A percentile compares a stretch with the other conserved stretches of the same genome.
Evolutionary conservation across 2,329 filamentous ascomycete genomes (phyloP).

Genomic region (Apiospora rasikravindrae): DNA sequence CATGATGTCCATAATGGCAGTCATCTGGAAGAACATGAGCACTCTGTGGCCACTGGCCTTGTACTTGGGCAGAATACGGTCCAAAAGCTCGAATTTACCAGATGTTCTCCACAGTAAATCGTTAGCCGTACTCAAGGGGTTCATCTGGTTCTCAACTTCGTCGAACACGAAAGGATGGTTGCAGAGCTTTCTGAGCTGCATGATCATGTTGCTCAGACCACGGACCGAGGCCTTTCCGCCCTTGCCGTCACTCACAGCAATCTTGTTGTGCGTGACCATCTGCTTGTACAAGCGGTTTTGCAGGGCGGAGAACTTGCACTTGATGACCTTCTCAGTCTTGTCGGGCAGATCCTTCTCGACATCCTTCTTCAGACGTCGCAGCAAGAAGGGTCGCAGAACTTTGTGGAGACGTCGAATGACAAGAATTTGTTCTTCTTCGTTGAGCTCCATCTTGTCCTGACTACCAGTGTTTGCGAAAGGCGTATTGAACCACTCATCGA

Average conservation of each 20-base stretch:
- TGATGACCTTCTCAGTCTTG: conserved; percentile 99
- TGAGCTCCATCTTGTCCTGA: conserved; percentile 98
- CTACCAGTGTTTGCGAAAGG: conserved; percentile 98
- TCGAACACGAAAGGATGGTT: conserved; percentile 99
- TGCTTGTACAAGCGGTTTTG: conserved; percentile 97
- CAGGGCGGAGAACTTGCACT: conserved; percentile 95
- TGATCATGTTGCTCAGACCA: conserved; percentile 98
- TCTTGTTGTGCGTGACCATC: conserved; percentile 92
- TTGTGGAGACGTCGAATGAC: conserved; percentile 98
- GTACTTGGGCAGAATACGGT: conserved; percentile 93
- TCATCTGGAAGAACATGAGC: conserved; percentile 99
- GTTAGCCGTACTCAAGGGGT: conserved; percentile 85
- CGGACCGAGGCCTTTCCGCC: conserved; percentile 93
- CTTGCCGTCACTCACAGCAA: conserved; percentile 93
- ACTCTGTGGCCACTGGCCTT: conserved; percentile 89
- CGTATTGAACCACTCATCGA: conserved; percentile 99
- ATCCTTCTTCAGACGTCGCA: conserved; percentile 98
- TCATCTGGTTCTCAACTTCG: conserved; percentile 98
- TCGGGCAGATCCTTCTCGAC: conserved; percentile 98
- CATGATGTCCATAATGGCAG: conserved; percentile 99
- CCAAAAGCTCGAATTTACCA: conserved; percentile 95
- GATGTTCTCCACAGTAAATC: conserved; percentile 94
- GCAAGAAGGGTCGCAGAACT: conserved; percentile 93
- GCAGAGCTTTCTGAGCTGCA: conserved; percentile 98
- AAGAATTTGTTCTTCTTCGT: conserved; percentile 98